phyloP scores from a whole-genome alignment of 2,329 filamentous ascomycete species.

The Chrysoporthe puriensis region DNA sequence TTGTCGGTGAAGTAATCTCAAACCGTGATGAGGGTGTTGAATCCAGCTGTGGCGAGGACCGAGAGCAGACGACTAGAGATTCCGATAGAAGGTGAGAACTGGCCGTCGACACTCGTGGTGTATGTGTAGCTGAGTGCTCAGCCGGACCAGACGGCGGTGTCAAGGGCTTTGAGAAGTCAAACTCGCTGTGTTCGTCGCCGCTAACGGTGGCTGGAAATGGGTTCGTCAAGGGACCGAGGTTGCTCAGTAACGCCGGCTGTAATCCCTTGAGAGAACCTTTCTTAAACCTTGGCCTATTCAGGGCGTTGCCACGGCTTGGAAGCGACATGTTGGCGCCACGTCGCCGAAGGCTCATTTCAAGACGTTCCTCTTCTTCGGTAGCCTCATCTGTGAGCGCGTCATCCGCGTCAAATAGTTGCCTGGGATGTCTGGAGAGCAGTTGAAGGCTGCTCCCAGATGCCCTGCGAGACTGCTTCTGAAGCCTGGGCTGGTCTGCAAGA shows the following conservation, averaged over 20 bases:
- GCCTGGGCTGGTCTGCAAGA: constrained; percentile 12
- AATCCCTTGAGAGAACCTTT: constrained; percentile 32
- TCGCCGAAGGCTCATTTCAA: constrained; percentile 33
- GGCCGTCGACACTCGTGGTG: background rate
- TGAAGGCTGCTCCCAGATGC: constrained; percentile 56
- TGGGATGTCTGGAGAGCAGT: constrained; percentile 41
- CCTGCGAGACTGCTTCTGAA: constrained; percentile 42
- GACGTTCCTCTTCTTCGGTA: constrained; percentile 34
- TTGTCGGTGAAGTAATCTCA: constrained; percentile 28
- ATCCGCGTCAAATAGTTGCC: constrained; percentile 42
- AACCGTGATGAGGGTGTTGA: constrained; percentile 16
- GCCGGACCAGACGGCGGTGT: background rate
- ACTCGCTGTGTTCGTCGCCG: constrained; percentile 18
- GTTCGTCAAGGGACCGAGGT: constrained; percentile 25
- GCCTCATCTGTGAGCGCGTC: constrained; percentile 42
- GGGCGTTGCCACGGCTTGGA: constrained; percentile 4
- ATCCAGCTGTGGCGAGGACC: constrained; percentile 17
- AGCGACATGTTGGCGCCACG: constrained; percentile 9
- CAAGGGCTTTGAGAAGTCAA: constrained; percentile 33
- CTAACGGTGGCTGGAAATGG: constrained; percentile 17
- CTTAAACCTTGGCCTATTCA: constrained; percentile 32
- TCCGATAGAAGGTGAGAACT: background rate
- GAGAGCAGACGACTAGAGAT: constrained; percentile 18
- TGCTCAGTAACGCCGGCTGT: constrained; percentile 27
- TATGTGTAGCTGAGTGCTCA: background rate